These are phyloP conservation scores for Bacterosira constricta DNA, from an alignment of 108 stramenopile species.

Conservation along the genomic window DNA sequence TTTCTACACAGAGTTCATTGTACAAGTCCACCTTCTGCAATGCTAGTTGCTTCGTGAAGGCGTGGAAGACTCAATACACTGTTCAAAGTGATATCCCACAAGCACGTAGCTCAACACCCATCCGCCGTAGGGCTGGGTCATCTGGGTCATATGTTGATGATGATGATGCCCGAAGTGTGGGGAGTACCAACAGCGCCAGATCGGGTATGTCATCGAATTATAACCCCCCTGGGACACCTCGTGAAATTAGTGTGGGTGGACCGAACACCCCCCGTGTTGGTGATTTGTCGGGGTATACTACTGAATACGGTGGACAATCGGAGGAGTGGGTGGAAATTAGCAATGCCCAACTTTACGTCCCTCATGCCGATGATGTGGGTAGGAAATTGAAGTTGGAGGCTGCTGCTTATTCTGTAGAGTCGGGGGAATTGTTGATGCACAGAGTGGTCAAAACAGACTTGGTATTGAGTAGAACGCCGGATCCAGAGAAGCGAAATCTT, in stretches of 20 bases:
- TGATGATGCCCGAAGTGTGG: conserved; percentile 46
- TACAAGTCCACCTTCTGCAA: conserved; percentile 90
- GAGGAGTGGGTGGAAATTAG: conserved; percentile 83
- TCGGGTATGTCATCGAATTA: conserved; percentile 29
- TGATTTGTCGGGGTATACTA: conserved; percentile 35
- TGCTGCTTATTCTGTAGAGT: conserved; percentile 78
- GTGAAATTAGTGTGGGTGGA: conserved; percentile 46
- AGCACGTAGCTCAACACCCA: conserved; percentile 28
- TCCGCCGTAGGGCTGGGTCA: conserved; percentile 20
- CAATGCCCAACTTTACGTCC: conserved; percentile 79
- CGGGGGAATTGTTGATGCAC: conserved; percentile 84
- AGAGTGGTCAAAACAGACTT: conserved; percentile 89
- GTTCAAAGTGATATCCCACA: conserved; percentile 52
- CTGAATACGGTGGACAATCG: conserved; percentile 40
- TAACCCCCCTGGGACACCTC: conserved; percentile 57
- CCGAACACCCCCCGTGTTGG: conserved; percentile 44
- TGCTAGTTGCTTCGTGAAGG: conserved; percentile 81
- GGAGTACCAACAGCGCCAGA: conserved; percentile 20
- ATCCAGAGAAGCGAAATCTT: conserved; percentile 79
- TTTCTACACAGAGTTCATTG: conserved; percentile 77
- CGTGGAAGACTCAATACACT: conserved; percentile 91
- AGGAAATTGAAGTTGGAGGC: conserved; percentile 84
- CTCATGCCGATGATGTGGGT: conserved; percentile 76
- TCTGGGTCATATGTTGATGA: conserved; percentile 41
- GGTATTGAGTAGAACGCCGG: conserved; percentile 78